A percentile compares a stretch with the other conserved stretches of the same genome.
phyloP scores from a whole-genome alignment of 495 filamentous ascomycete genomes.

The Immersiella caudata region DNA sequence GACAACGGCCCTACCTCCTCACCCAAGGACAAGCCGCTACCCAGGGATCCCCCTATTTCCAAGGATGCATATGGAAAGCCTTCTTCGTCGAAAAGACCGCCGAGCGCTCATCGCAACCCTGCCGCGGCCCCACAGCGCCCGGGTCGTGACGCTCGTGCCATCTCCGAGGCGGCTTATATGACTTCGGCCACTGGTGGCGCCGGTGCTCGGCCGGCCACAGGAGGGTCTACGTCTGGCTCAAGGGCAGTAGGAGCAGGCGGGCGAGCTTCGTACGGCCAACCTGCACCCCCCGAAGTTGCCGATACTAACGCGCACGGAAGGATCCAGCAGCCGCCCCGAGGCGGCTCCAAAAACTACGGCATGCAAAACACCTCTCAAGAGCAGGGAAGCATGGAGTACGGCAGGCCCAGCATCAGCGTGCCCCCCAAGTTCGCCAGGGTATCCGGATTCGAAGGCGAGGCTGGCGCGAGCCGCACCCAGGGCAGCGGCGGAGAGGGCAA shows the following conservation, averaged over 20 bases:
- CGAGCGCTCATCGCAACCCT: slow-evolving; percentile 49
- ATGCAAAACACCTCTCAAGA: slow-evolving; percentile 70
- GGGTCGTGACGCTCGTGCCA: slow-evolving; percentile 57
- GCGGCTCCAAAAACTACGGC: slow-evolving; percentile 68
- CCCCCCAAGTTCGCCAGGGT: slow-evolving; percentile 56
- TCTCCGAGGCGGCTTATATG: slow-evolving; percentile 53
- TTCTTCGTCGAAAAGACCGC: slow-evolving; percentile 46
- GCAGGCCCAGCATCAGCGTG: slow-evolving; percentile 62
- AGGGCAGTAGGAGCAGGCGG: slow-evolving; percentile 64
- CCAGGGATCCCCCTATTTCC: slow-evolving; percentile 51
- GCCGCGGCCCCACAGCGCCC: slow-evolving; percentile 52
- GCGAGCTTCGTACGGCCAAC: slow-evolving; percentile 85
- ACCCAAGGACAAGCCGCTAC: slow-evolving; percentile 55
- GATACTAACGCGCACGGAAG: slow-evolving; percentile 89
- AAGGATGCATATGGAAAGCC: slow-evolving; percentile 48
- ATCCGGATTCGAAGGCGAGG: slow-evolving; percentile 45
- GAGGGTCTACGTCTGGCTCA: slow-evolving; percentile 71
- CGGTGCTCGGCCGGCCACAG: slow-evolving; percentile 71
- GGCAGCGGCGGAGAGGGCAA: slow-evolving; percentile 44
- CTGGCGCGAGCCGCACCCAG: not conserved
- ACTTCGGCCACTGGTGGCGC: slow-evolving; percentile 45
- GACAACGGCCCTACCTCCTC: slow-evolving; percentile 35
- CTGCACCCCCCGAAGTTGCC: slow-evolving; percentile 82
- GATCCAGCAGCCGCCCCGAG: slow-evolving; percentile 82
- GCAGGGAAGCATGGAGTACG: slow-evolving; percentile 51